Conservation (phyloP, 352 stramenopile species). For the Phytopythium mirpurense region DNA sequence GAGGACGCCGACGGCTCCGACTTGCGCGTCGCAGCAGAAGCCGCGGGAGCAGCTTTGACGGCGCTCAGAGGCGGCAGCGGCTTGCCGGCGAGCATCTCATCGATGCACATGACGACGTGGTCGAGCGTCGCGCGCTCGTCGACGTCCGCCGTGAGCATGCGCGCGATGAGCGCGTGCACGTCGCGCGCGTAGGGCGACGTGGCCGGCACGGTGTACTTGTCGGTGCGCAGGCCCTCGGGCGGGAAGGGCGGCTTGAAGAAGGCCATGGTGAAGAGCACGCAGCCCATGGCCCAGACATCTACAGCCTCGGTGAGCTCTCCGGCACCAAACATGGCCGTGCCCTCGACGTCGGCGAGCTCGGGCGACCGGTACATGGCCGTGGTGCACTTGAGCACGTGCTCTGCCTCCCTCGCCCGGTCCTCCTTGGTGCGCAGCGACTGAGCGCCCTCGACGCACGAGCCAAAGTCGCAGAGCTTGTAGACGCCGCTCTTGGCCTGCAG, state of each 20-base stretch:
- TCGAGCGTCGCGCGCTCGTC: constrained; percentile 89
- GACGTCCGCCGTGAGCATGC: constrained; percentile 89
- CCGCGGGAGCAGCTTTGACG: constrained; percentile 7
- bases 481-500: constrained; percentile 82
- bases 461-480: constrained; percentile 97
- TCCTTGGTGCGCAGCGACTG: constrained; percentile 79
- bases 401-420: constrained; percentile 84
- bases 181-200: constrained; percentile 87
- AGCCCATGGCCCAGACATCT: constrained; percentile 94
- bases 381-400: constrained; percentile 95
- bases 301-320: constrained; percentile 90
- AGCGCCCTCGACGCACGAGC: constrained; percentile 82
- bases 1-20: constrained; percentile 4
- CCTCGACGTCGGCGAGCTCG: constrained; percentile 95
- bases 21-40: neutral
- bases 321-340: constrained; percentile 88
- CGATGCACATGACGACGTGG: constrained; percentile 90
- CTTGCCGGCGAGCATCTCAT: constrained; percentile 45
- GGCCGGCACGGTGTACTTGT: constrained; percentile 91
- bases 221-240: constrained; percentile 92
- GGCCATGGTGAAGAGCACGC: constrained; percentile 94
- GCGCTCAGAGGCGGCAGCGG: constrained; percentile 30
- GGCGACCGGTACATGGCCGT: constrained; percentile 97
- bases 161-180: constrained; percentile 86
- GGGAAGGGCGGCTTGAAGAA: constrained; percentile 96